Base-by-base conservation (phyloP, 2,329 filamentous ascomycete genomes). In the Massarina eburnea region DNA sequence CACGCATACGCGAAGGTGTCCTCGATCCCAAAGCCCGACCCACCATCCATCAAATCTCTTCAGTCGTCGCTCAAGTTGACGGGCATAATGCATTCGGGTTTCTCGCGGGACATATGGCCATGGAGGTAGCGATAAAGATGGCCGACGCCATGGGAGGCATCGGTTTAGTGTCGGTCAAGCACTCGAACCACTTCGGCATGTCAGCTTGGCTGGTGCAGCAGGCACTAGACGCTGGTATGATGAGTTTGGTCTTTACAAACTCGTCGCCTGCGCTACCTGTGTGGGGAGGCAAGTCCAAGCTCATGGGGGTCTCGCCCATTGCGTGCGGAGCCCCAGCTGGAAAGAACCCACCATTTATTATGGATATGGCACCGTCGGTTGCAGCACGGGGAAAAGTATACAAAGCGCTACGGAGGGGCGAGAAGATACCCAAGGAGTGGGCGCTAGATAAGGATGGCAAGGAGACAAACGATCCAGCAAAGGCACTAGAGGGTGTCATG, bases 131-230 rank as follows among this genome's bases (percentile, higher is more conserved):
- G 0, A 82, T 91, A 36, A 76, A 80, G 8, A 84, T 86, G 70
- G 88, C 88, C 0, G 70, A 74, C 19, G 65, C 71, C 1, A 83
- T 78, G 58, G 12, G 12, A 12, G 88, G 88, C 10, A 88, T 92
- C 51, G 89, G 88, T 20, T 84, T 94, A 80, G 85, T 86, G 0
- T 82, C 80, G 46, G 76, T 92, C 60, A 87, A 84, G 67, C 85
- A 86, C 68, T 88, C 84, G 32, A 92, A 92, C 58, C 88, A 92
- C 67, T 91, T 88, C 59, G 89, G 89, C 43, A 94, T 94, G 88
- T 80, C 80, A 3, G 88, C 89, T 0, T 92, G 88, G 86, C 64
- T 91, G 0, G 87, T 91, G 9, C 85, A 89, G 65, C 84, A 90
- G 68, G 89, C 88, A 0, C 68, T 91, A 12, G 85, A 92, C 46